Evolutionary conservation across 1,284 basidiomycete species (phyloP).

Genomic region (Jaminaea rosea): DNA sequence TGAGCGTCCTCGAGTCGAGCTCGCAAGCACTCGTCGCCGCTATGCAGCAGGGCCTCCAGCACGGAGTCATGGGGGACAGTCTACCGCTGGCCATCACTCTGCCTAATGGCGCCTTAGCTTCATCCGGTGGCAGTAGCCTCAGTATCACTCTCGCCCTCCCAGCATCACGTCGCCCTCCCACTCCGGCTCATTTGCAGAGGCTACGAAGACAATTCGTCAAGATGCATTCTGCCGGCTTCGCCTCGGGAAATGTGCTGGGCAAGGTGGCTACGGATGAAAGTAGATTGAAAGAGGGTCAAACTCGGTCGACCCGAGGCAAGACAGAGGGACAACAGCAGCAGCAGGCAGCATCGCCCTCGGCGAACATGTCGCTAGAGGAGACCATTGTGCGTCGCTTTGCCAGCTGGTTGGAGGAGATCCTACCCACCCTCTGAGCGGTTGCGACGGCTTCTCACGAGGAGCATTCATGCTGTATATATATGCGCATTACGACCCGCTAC

Average conservation of each 20-base stretch:
- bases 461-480: no score
- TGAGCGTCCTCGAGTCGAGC: constrained; percentile 44
- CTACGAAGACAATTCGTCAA: constrained; percentile 38
- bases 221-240: constrained; percentile 29
- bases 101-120: no score
- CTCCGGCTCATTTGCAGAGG: constrained; percentile 26
- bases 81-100: not conserved
- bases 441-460: no score
- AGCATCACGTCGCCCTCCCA: constrained; percentile 11
- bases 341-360: not conserved
- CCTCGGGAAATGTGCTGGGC: constrained; percentile 25
- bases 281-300: constrained; percentile 1
- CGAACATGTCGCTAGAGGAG: constrained; percentile 3
- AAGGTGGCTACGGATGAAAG: constrained; percentile 18
- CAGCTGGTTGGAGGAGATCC: constrained; percentile 8
- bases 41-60: constrained; percentile 7
- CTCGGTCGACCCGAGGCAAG: not conserved
- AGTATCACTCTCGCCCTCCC: constrained; percentile 14
- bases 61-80: constrained; percentile 7
- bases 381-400: constrained; percentile 8
- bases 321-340: not conserved
- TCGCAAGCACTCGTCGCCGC: constrained; percentile 19
- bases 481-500: no score
- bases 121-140: constrained; percentile 11
- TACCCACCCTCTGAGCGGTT: no score